Evolutionary conservation across 2,329 filamentous ascomycete species (phyloP).

Genomic region (Aureobasidium leucospermi): DNA sequence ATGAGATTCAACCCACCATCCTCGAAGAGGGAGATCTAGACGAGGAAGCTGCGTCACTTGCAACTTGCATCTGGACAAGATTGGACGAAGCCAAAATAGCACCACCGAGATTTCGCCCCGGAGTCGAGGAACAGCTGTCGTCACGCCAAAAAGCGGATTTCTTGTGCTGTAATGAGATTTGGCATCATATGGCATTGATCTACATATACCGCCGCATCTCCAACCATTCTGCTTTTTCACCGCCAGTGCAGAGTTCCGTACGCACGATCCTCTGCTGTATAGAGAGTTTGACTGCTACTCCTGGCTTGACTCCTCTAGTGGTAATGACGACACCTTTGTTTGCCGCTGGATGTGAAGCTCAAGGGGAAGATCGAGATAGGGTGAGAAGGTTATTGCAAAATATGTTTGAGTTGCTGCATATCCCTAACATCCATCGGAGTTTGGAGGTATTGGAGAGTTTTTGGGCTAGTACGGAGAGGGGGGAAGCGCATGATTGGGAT

Average conservation of each 20-base stretch:
- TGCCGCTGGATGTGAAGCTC: constrained; percentile 12
- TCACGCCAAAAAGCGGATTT: constrained; percentile 7
- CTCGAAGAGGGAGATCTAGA: constrained; percentile 10
- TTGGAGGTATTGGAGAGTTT: constrained; percentile 14
- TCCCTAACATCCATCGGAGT: constrained; percentile 8
- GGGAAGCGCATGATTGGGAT: constrained; percentile 11
- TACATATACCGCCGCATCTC: constrained; percentile 13
- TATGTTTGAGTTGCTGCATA: constrained; percentile 12
- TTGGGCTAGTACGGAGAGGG: background rate
- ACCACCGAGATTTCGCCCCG: constrained; percentile 4
- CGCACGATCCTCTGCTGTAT: background rate
- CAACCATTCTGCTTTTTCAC: background rate
- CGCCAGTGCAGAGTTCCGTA: background rate
- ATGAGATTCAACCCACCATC: background rate
- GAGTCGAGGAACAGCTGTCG: constrained; percentile 4
- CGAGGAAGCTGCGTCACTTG: constrained; percentile 2
- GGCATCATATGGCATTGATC: constrained; percentile 14
- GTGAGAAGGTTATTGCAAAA: background rate
- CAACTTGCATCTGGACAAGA: background rate
- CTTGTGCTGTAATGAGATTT: constrained; percentile 5
- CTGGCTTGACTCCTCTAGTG: constrained; percentile 12
- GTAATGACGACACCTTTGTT: constrained; percentile 14
- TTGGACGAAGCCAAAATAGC: background rate
- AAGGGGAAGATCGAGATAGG: background rate
- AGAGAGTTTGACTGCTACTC: constrained; percentile 5